These are phyloP conservation scores for Talaromyces stipitatus DNA, from an alignment of 495 filamentous ascomycete species.

Conservation along the genomic window DNA sequence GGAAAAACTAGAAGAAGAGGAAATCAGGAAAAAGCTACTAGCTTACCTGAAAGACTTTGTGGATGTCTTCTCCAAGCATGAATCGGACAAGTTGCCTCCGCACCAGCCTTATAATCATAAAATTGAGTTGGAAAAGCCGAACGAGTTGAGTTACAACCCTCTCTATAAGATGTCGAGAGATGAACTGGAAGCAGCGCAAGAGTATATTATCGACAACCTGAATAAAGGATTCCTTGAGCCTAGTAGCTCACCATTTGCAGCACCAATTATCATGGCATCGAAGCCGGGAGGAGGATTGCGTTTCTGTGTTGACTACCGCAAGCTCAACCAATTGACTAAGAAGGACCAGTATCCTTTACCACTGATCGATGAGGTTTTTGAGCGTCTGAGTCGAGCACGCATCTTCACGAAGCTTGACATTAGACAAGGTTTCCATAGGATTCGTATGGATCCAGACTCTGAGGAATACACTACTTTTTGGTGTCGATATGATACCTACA, in stretches of 20 bases:
- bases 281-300: constrained; percentile 25
- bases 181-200: constrained; percentile 12
- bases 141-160: constrained; percentile 1
- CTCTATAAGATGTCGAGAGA: constrained; percentile 19
- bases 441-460: constrained; percentile 18
- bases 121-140: constrained; percentile 5
- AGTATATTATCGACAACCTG: constrained; percentile 14
- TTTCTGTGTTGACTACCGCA: constrained; percentile 39
- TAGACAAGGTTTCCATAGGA: constrained; percentile 26
- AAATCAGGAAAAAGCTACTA: too few species aligned
- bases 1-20: not conserved
- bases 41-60: not conserved
- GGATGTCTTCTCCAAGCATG: not conserved
- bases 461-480: constrained; percentile 22
- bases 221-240: constrained; percentile 14
- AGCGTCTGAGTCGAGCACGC: constrained; percentile 16
- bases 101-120: constrained; percentile 6
- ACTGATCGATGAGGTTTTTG: constrained; percentile 33
- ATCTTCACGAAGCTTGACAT: constrained; percentile 43
- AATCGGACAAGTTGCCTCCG: constrained; percentile 4
- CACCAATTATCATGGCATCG: constrained; percentile 25
- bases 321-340: constrained; percentile 31
- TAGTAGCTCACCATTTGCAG: constrained; percentile 10
- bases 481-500: constrained; percentile 17
- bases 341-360: constrained; percentile 40